Conservation (phyloP, 2,329 filamentous ascomycete genomes). For the Pyrenochaeta sp. region DNA sequence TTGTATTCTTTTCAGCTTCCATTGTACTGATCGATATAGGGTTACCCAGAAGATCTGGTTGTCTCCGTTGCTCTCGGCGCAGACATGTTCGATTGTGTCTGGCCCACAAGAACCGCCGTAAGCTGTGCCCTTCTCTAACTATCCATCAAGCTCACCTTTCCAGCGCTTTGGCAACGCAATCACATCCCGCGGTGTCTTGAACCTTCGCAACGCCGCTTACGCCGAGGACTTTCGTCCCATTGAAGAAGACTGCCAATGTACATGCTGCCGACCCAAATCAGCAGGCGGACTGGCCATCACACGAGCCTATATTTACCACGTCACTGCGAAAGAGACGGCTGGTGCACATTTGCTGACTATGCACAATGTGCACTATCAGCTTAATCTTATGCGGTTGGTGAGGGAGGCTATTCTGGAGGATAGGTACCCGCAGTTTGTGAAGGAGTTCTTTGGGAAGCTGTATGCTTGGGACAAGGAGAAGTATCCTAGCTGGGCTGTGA, state of each 20-base stretch:
- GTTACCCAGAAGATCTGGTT: slow-evolving; percentile 94
- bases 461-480: slow-evolving; percentile 68
- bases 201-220: slow-evolving; percentile 78
- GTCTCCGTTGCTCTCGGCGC: slow-evolving; percentile 93
- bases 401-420: slow-evolving; percentile 83
- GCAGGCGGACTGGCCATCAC: slow-evolving; percentile 82
- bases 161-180: slow-evolving; percentile 92
- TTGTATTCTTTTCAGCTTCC: not conserved
- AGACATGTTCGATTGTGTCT: slow-evolving; percentile 99
- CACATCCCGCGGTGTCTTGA: slow-evolving; percentile 80
- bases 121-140: slow-evolving; percentile 23
- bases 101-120: slow-evolving; percentile 91
- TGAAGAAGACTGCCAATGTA: slow-evolving; percentile 82
- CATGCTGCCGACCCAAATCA: slow-evolving; percentile 72
- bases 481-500: slow-evolving; percentile 85
- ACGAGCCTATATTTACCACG: slow-evolving; percentile 87
- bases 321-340: slow-evolving; percentile 92
- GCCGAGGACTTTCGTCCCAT: slow-evolving; percentile 83
- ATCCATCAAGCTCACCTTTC: not conserved
- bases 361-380: slow-evolving; percentile 93
- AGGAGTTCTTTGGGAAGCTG: slow-evolving; percentile 76
- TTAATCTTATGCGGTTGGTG: slow-evolving; percentile 79
- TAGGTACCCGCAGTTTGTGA: slow-evolving; percentile 78
- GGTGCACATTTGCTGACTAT: slow-evolving; percentile 87
- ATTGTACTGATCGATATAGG: slow-evolving; percentile 54